A percentile compares a stretch with the other conserved stretches of the same genome.
phyloP scores from a whole-genome alignment of 2,329 filamentous ascomycete genomes.

The Penicillium sp. region DNA sequence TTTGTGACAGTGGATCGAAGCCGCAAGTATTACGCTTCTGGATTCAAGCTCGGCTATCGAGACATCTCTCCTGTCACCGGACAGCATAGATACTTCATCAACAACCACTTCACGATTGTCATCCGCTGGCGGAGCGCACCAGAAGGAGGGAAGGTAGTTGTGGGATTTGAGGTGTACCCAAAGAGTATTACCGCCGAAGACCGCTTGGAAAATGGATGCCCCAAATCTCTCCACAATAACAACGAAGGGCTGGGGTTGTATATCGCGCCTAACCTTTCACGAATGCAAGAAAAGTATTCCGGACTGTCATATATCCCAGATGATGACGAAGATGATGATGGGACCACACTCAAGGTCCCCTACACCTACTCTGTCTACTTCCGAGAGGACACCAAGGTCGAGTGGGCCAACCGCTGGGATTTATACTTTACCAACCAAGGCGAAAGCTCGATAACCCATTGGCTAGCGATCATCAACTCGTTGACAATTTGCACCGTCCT shows the following conservation, averaged over 20 bases:
- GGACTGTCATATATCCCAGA: constrained; percentile 61
- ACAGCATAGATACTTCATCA: constrained; percentile 68
- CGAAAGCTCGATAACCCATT: constrained; percentile 77
- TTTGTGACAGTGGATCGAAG: constrained; percentile 84
- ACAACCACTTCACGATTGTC: constrained; percentile 86
- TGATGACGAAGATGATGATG: constrained; percentile 60
- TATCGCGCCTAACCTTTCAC: constrained; percentile 62
- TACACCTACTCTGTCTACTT: constrained; percentile 92
- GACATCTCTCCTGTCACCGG: constrained; percentile 61
- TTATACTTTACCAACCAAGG: constrained; percentile 86
- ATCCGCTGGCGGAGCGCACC: constrained; percentile 73
- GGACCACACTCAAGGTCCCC: constrained; percentile 67
- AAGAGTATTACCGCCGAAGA: constrained; percentile 71
- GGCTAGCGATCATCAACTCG: constrained; percentile 85
- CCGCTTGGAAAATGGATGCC: constrained; percentile 65
- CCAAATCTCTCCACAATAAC: constrained; percentile 62
- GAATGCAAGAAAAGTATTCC: constrained; percentile 54
- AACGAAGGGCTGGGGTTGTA: constrained; percentile 67
- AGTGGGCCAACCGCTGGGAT: constrained; percentile 85
- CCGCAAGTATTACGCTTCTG: constrained; percentile 82
- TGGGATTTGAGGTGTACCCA: constrained; percentile 86
- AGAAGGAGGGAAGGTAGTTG: constrained; percentile 72
- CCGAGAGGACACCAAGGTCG: constrained; percentile 73
- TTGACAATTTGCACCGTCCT: constrained; percentile 77
- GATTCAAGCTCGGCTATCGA: constrained; percentile 82